Evolutionary conservation across 2,329 filamentous ascomycete genomes (phyloP).

Genomic region (Lecanicillium sp.): DNA sequence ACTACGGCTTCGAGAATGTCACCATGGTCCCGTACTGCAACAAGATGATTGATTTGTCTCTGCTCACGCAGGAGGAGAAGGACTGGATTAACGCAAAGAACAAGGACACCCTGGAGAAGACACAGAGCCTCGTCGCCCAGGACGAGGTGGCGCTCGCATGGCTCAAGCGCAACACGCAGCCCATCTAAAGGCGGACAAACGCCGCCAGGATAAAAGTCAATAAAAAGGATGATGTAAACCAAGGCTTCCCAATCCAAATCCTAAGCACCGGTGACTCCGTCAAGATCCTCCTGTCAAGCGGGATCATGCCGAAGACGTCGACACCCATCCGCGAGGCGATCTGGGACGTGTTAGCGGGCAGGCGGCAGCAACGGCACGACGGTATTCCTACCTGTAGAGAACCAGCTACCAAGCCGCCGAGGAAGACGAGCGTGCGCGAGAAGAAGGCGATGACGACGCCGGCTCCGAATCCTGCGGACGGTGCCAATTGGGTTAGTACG

Average conservation of each 20-base stretch:
- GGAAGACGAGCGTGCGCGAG: constrained; percentile 61
- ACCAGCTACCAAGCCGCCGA: constrained; percentile 60
- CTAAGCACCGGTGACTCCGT: constrained; percentile 37
- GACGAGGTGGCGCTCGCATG: constrained; percentile 69
- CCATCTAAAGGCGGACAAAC: constrained; percentile 41
- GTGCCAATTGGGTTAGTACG: neutral
- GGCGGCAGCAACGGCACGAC: neutral
- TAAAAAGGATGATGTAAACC: constrained; percentile 66
- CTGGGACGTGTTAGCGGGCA: constrained; percentile 22
- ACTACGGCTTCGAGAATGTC: constrained; percentile 91
- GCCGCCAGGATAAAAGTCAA: constrained; percentile 63
- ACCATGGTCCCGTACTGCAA: constrained; percentile 95
- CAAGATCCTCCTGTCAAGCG: constrained; percentile 30
- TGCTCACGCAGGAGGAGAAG: constrained; percentile 71
- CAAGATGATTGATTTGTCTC: constrained; percentile 70
- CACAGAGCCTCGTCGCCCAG: constrained; percentile 65
- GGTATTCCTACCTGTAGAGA: constrained; percentile 49
- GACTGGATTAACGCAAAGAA: constrained; percentile 86
- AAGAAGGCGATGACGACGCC: constrained; percentile 64
- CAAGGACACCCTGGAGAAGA: constrained; percentile 74
- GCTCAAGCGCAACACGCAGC: constrained; percentile 80
- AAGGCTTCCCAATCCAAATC: constrained; percentile 50
- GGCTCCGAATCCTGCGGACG: constrained; percentile 47
- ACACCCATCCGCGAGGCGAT: constrained; percentile 39
- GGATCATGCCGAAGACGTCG: constrained; percentile 32